Base-by-base conservation (phyloP, 2,329 filamentous ascomycete genomes). In the Didymella arachidicola region DNA sequence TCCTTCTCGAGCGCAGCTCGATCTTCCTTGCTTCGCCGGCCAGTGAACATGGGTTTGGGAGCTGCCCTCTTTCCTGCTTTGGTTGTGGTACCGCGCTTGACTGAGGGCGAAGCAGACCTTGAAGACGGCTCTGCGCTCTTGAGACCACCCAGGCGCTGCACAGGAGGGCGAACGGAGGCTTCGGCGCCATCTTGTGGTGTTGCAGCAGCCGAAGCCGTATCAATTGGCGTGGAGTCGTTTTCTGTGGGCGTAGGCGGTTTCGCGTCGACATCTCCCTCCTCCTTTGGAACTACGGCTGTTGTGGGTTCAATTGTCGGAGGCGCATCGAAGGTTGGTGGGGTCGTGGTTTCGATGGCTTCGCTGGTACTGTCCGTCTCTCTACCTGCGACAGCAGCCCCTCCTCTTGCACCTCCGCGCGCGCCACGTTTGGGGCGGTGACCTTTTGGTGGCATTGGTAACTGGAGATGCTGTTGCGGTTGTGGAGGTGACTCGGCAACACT, bases 11-110 rank as follows among this genome's bases (percentile, higher is more conserved):
- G 69, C 47, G 80, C 78, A 29, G 78, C 79, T 56, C 80, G 73
- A 44, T 78, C 77, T 41, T 78, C 76, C 60, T 80, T 79, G 59
- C 78, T 81, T 53, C 80, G 69, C 51, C 80, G 73, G 12, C 78
- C 79, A 16, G 73, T 78, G 56, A 79, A 80, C 36, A 77, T 78
- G 4, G 80, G 80, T 49, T 75, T 72, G 7, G 68, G 61, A 29
- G 62, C 54, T n/a, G 67, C 63, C 48, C 70, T 70, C 53, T 73
- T 77, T 26, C 73, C 70, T 53, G 66, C 10, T 22, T 12, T 60
- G 5, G 49, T 58, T 25, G 68, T 63, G 27, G 61, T 64, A 18
- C 71, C 69, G 19, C 72, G 71, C 30, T 68, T 71, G 41, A 72
- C 59, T 8, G 70, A 65, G 3, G 69, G 71, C 1, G 73, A 74